These are phyloP conservation scores for Clonostachys rosea DNA, from an alignment of 2,329 filamentous ascomycete genomes.

Conservation along the genomic window DNA sequence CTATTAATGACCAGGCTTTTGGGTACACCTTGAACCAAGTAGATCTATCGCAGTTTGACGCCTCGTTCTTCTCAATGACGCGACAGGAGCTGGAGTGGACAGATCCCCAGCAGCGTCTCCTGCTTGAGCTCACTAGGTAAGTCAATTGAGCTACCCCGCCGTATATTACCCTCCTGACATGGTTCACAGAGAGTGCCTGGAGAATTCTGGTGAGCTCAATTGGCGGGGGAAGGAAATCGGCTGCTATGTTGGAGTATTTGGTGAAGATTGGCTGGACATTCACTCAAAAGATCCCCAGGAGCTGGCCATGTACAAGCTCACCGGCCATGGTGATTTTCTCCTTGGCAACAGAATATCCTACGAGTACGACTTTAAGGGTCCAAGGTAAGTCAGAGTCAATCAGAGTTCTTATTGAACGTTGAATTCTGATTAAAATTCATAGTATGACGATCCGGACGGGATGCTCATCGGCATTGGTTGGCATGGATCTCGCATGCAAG, in stretches of 20 bases:
- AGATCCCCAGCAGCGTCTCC: neutral
- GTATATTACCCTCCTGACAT: no score
- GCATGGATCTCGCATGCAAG: neutral
- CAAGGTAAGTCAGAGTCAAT: neutral
- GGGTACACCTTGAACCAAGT: conserved; percentile 19
- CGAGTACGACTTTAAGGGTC: neutral
- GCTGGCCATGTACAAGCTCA: conserved; percentile 9
- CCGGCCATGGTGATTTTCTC: neutral
- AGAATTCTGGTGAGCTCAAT: conserved; percentile 10
- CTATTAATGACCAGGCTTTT: conserved; percentile 1
- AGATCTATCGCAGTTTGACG: conserved; percentile 24
- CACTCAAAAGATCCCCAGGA: conserved; percentile 11
- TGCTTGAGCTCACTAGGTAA: neutral
- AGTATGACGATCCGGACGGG: conserved; percentile 1
- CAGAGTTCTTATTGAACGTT: no score
- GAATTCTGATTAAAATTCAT: no score
- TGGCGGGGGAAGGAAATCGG: conserved; percentile 19
- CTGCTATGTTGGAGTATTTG: conserved; percentile 24
- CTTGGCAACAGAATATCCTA: neutral
- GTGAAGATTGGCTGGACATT: conserved; percentile 21
- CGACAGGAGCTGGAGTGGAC: conserved; percentile 13
- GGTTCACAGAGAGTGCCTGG: conserved; percentile 31
- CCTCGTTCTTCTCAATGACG: conserved; percentile 26
- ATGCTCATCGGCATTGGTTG: conserved; percentile 1
- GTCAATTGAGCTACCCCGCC: no score